Base-by-base conservation (phyloP, 2,329 filamentous ascomycete species). In the Chrysosporium keratinophilum region DNA sequence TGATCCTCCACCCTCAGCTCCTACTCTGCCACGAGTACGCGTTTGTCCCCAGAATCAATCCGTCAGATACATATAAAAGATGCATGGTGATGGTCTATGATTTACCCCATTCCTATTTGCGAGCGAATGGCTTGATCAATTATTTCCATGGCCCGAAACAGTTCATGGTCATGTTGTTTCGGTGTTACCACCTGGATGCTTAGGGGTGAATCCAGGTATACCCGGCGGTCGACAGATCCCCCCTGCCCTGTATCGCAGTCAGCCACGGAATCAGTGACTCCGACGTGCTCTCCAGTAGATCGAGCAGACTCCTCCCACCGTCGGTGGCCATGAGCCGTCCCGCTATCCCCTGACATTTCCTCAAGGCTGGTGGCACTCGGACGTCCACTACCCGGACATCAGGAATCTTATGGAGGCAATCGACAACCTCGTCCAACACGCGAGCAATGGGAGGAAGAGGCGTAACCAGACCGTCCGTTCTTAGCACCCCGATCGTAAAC, bases 311-410 rank as follows among this genome's bases (percentile, higher is more conserved):
- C 7, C 75, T 74, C 1, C 69, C 74, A 10, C 81, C 82, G 60
- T 84, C 79, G 7, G 80, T 68, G 23, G 75, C 75, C 66, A 84
- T 78, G 50, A 84, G 68, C n/a, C 73, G 73, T 54, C 80, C 80
- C 40, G 78, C 77, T 5, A 81, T 70, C 1, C 72, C 75, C 55
- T 83, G 77, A 50, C 76, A 78, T 60, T 78, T 74, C 2, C 74
- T 72, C 51, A 84, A 74, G 2, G 76, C 67, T 0, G 68, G 61
- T 0, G 76, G 74, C 5, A 78, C 72, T 10, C 78, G 72, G 47
- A 85, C 70, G 14, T 83, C 78, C 0, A 84, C 69, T 1, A 83
- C 74, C 44, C 79, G 73, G 15, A 84, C 66, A 0, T 74, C 76
- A 33, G 64, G 52, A 0, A 63, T 67, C 3, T 55, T 56, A 2